Evolutionary conservation across 2,329 filamentous ascomycete genomes (phyloP).

Genomic region (Fusarium sp.): DNA sequence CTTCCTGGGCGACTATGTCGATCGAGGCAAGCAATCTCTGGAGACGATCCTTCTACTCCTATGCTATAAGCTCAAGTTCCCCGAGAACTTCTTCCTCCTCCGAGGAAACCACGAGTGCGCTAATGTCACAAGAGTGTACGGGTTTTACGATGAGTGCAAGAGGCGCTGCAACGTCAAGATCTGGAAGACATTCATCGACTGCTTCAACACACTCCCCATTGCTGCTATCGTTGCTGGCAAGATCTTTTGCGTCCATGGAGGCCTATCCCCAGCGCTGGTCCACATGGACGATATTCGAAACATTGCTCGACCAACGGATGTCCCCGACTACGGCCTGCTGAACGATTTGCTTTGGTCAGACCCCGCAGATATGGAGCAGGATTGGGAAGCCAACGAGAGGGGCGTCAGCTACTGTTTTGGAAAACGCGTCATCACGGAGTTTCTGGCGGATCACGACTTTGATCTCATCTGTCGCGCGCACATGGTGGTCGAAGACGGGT

Average conservation of each 20-base stretch:
- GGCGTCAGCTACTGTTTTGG: conserved; percentile 99
- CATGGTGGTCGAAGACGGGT: conserved; percentile 99
- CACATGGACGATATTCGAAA: conserved; percentile 99
- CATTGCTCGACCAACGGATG: conserved; percentile 94
- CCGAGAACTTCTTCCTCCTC: conserved; percentile 99
- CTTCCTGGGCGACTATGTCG: conserved; percentile 98
- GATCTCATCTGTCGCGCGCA: conserved; percentile 97
- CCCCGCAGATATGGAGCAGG: conserved; percentile 96
- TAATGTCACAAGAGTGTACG: conserved; percentile 98
- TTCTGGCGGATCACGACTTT: conserved; percentile 94
- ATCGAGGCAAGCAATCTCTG: conserved; percentile 98
- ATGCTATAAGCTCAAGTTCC: conserved; percentile 99
- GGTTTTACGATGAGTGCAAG: conserved; percentile 99
- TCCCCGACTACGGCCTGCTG: conserved; percentile 94
- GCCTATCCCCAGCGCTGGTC: conserved; percentile 88
- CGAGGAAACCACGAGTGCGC: conserved; percentile 99
- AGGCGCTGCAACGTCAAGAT: conserved; percentile 99
- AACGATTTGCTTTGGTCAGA: conserved; percentile 98
- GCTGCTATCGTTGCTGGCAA: conserved; percentile 99
- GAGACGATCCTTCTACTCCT: conserved; percentile 98
- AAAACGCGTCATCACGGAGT: conserved; percentile 97
- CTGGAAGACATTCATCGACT: conserved; percentile 99
- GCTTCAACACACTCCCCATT: conserved; percentile 99
- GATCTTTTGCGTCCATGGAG: conserved; percentile 98
- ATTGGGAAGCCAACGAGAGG: conserved; percentile 97